phyloP scores from a whole-genome alignment of 1,284 basidiomycete species.

The Coniferiporia sulphurascens region DNA sequence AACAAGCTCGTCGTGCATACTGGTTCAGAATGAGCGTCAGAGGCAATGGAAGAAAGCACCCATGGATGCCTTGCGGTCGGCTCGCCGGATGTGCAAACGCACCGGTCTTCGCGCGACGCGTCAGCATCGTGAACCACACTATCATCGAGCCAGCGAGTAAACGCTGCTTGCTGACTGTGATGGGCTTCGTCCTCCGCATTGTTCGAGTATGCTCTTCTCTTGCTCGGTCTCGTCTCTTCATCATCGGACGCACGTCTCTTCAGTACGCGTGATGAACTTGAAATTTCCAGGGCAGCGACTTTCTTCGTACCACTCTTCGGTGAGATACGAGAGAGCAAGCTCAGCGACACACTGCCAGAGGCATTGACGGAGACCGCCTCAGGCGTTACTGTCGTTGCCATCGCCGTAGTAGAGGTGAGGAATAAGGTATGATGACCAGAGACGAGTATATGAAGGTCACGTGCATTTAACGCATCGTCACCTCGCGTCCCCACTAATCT shows the following conservation, averaged over 20 bases:
- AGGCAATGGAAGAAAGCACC: background rate
- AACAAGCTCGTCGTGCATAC: slow-evolving; percentile 62
- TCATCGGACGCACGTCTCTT: slow-evolving; percentile 1
- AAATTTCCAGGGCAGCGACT: too few species aligned
- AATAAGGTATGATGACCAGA: too few species aligned
- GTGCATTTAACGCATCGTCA: too few species aligned
- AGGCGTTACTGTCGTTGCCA: background rate
- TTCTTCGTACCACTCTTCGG: background rate
- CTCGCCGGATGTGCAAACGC: background rate
- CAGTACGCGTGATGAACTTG: background rate
- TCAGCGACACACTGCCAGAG: background rate
- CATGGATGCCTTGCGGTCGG: background rate
- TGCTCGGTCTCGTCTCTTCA: slow-evolving; percentile 28
- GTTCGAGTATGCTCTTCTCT: slow-evolving; percentile 27
- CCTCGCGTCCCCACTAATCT: too few species aligned
- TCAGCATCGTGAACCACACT: background rate
- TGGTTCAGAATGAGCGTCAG: slow-evolving; percentile 25
- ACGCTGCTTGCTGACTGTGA: background rate
- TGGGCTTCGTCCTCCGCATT: background rate
- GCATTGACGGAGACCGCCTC: background rate
- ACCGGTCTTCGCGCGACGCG: slow-evolving; percentile 4
- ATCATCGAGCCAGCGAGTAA: slow-evolving; percentile 1
- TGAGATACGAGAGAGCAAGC: slow-evolving; percentile 11
- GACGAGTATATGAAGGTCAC: background rate
- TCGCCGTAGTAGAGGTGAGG: too few species aligned